Conservation (phyloP, 2,329 filamentous ascomycete genomes). For the Talaromyces sp. region DNA sequence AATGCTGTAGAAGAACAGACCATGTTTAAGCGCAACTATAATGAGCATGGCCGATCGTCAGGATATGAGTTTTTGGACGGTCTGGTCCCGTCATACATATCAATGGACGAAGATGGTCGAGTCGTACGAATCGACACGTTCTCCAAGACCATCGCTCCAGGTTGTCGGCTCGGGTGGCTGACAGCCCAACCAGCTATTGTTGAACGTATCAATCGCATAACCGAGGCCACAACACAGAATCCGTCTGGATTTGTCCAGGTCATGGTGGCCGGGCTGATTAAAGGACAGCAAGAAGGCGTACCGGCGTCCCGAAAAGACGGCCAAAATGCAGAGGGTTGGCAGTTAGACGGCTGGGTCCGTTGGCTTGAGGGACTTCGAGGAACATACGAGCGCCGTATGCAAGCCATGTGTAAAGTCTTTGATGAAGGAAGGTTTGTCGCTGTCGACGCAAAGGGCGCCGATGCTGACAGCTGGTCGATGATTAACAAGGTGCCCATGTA, state of each 20-base stretch:
- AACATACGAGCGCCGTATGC: slow-evolving; percentile 80
- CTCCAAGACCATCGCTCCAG: slow-evolving; percentile 86
- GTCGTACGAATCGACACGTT: slow-evolving; percentile 90
- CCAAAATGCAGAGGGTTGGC: slow-evolving; percentile 59
- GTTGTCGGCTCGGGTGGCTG: slow-evolving; percentile 85
- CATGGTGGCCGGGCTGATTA: slow-evolving; percentile 69
- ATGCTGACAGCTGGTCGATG: slow-evolving; percentile 62
- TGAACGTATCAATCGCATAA: slow-evolving; percentile 67
- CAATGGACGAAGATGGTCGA: slow-evolving; percentile 75
- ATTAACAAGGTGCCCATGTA: slow-evolving; percentile 69
- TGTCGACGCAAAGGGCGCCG: slow-evolving; percentile 46
- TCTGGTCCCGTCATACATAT: slow-evolving; percentile 75
- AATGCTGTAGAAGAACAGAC: slow-evolving; percentile 18
- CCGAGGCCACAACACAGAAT: slow-evolving; percentile 72
- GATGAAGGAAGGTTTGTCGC: slow-evolving; percentile 62
- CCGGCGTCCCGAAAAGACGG: slow-evolving; percentile 43
- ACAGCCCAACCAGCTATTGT: slow-evolving; percentile 74
- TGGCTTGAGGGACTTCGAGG: slow-evolving; percentile 83
- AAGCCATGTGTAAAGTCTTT: slow-evolving; percentile 66
- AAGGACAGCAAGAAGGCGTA: slow-evolving; percentile 54
- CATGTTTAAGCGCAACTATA: slow-evolving; percentile 34
- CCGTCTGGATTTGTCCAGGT: slow-evolving; percentile 86
- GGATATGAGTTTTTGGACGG: slow-evolving; percentile 78
- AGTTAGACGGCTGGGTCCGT: slow-evolving; percentile 78
- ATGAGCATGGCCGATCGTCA: slow-evolving; percentile 45